A percentile compares a stretch with the other conserved stretches of the same genome.
Evolutionary conservation across 2,329 filamentous ascomycete species (phyloP).

Genomic region (Fusarium nanum): DNA sequence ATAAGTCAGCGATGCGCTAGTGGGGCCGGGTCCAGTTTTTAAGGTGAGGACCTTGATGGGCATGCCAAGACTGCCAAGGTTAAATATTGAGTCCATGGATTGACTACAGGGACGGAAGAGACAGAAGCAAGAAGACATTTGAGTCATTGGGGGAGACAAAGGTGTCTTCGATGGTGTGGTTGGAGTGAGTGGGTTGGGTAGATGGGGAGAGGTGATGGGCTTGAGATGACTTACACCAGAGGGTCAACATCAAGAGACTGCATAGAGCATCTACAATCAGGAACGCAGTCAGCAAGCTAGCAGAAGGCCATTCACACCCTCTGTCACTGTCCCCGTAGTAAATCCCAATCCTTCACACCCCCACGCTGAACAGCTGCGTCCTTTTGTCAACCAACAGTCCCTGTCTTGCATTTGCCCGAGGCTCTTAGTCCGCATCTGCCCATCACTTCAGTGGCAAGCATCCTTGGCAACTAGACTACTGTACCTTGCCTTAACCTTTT

Average conservation of each 20-base stretch:
- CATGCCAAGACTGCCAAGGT: conserved; percentile 37
- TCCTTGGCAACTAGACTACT: background rate
- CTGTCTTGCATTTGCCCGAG: background rate
- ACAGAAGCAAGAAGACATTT: too few species aligned
- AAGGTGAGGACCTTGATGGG: conserved; percentile 45
- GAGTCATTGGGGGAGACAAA: too few species aligned
- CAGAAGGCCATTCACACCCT: too few species aligned
- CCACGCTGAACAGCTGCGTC: conserved; percentile 11
- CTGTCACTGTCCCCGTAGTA: background rate
- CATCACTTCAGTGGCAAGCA: conserved; percentile 14
- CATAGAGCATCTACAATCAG: background rate
- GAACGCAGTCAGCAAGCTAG: background rate
- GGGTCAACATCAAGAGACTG: background rate
- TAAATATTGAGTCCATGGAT: conserved; percentile 3
- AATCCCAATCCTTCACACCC: background rate
- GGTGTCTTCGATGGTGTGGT: too few species aligned
- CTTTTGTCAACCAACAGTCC: conserved; percentile 3
- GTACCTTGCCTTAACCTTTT: too few species aligned
- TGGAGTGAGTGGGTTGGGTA: accelerated
- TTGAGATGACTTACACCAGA: background rate
- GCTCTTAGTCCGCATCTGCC: background rate
- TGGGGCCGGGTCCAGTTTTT: conserved; percentile 30
- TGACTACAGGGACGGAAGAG: conserved; percentile 10
- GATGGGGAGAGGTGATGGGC: background rate
- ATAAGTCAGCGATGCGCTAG: conserved; percentile 1